Evolutionary conservation across 2,329 filamentous ascomycete genomes (phyloP).

Genomic region (Calonectria naviculata): DNA sequence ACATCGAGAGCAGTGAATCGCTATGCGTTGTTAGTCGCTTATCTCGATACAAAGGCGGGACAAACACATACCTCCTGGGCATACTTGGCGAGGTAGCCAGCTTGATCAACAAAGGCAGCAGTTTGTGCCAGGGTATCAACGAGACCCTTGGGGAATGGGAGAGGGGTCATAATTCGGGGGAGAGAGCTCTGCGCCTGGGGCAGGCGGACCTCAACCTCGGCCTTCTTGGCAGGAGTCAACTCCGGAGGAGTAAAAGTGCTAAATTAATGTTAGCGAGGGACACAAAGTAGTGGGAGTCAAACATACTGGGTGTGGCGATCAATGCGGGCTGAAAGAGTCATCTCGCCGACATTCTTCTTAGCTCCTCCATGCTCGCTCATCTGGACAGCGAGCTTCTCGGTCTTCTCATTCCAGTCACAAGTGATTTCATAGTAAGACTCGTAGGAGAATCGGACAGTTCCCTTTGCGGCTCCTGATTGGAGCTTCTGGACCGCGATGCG

Average conservation of each 20-base stretch:
- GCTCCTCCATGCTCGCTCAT: neutral
- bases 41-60: too few relatives aligned
- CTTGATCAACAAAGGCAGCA: constrained; percentile 26
- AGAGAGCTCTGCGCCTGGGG: constrained; percentile 25
- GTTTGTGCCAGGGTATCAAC: constrained; percentile 26
- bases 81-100: constrained; percentile 33
- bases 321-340: constrained; percentile 17
- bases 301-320: constrained; percentile 29
- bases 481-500: constrained; percentile 2
- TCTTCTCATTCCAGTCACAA: constrained; percentile 26
- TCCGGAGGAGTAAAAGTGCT: constrained; percentile 20
- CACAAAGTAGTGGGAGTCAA: accelerated
- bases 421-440: constrained; percentile 24
- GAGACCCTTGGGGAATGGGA: constrained; percentile 26
- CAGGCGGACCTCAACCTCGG: constrained; percentile 23
- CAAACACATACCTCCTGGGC: constrained; percentile 21
- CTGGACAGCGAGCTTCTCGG: constrained; percentile 17
- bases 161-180: constrained; percentile 5
- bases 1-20: constrained; percentile 11
- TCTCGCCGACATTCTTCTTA: constrained; percentile 9
- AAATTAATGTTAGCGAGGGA: neutral
- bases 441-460: constrained; percentile 22
- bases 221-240: neutral
- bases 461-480: neutral
- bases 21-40: neutral